These are phyloP conservation scores for Rhodotorula paludigena DNA, from an alignment of 768 basidiomycete genomes.

Conservation along the genomic window DNA sequence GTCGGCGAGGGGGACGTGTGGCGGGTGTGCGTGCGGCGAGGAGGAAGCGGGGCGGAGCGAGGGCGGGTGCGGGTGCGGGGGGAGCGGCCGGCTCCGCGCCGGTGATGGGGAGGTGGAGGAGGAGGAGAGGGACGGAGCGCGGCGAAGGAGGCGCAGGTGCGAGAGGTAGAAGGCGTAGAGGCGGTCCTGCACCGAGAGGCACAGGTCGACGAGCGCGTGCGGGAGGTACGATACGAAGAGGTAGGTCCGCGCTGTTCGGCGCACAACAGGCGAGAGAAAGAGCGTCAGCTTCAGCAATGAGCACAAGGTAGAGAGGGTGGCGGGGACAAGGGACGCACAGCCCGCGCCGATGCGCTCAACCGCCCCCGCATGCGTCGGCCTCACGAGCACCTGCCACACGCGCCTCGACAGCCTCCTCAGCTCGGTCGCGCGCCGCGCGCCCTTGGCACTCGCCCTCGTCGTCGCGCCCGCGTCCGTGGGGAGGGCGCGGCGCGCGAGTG, in stretches of 20 bases:
- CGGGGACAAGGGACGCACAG: slow-evolving; percentile 1
- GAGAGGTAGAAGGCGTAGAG: slow-evolving; percentile 23
- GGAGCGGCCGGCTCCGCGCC: neutral
- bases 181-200: slow-evolving; percentile 24
- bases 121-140: neutral
- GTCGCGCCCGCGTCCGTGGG: neutral
- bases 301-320: neutral
- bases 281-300: neutral
- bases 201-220: slow-evolving; percentile 16
- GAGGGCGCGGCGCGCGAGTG: slow-evolving; percentile 1
- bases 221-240: slow-evolving; percentile 20
- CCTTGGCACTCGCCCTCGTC: neutral
- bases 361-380: slow-evolving; percentile 5
- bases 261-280: neutral
- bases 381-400: slow-evolving; percentile 21
- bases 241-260: slow-evolving; percentile 15
- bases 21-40: too few species aligned
- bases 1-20: neutral
- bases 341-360: slow-evolving; percentile 17
- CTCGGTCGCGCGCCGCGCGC: slow-evolving; percentile 1
- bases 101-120: neutral
- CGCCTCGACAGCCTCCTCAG: slow-evolving; percentile 3
- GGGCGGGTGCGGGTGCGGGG: neutral
- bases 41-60: slow-evolving; percentile 3
- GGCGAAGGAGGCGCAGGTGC: slow-evolving; percentile 1